phyloP scores from a whole-genome alignment of 2,329 filamentous ascomycete genomes.

The Neopestalotiopsis sp. region DNA sequence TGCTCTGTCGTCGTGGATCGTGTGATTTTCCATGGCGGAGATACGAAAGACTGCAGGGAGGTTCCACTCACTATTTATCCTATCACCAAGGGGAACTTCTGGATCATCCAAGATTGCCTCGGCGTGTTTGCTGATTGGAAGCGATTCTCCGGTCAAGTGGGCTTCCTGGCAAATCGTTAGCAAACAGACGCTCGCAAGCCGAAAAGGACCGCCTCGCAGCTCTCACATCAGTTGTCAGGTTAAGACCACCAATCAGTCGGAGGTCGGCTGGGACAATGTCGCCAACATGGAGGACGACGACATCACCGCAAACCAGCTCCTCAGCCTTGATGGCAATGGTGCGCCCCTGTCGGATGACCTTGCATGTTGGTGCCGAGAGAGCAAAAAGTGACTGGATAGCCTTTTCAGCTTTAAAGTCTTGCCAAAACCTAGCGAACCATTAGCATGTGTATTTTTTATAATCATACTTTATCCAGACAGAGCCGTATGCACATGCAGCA shows the following conservation, averaged over 20 bases:
- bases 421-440: slow-evolving; percentile 51
- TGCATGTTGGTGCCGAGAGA: slow-evolving; percentile 63
- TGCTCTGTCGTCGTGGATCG: neutral
- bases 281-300: slow-evolving; percentile 67
- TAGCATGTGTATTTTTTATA: neutral
- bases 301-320: slow-evolving; percentile 68
- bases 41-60: neutral
- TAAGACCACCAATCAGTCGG: slow-evolving; percentile 69
- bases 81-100: slow-evolving; percentile 69
- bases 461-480: no score
- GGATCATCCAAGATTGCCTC: slow-evolving; percentile 57
- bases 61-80: slow-evolving; percentile 55
- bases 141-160: slow-evolving; percentile 75
- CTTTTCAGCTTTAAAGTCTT: slow-evolving; percentile 67
- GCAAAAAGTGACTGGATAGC: slow-evolving; percentile 66
- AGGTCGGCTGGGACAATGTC: slow-evolving; percentile 75
- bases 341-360: slow-evolving; percentile 60
- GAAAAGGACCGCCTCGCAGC: neutral
- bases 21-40: neutral
- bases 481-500: no score
- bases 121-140: slow-evolving; percentile 71
- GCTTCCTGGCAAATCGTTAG: slow-evolving; percentile 52
- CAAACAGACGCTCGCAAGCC: neutral
- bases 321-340: slow-evolving; percentile 60
- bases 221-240: slow-evolving; percentile 69